Evolutionary conservation across 2,329 filamentous ascomycete species (phyloP).

Genomic region (Colletotrichum limetticola): DNA sequence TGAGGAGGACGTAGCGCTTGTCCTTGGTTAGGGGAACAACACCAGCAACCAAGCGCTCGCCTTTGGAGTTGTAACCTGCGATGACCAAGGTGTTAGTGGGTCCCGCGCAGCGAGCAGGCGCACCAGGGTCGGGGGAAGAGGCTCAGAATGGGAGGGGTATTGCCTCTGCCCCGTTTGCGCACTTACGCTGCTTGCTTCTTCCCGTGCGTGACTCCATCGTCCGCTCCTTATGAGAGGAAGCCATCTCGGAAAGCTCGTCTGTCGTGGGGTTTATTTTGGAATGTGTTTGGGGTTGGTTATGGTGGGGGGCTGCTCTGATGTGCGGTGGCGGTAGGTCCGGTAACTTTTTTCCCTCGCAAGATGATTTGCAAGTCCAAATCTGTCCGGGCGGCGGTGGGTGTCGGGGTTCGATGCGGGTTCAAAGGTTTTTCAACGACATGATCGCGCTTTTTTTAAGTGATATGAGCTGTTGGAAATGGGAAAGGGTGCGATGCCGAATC

Average conservation of each 20-base stretch:
- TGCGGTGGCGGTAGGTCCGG: constrained; percentile 20
- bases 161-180: constrained; percentile 31
- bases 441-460: constrained; percentile 26
- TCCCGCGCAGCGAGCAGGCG: constrained; percentile 35
- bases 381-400: constrained; percentile 5
- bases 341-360: constrained; percentile 26
- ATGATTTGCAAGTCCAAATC: constrained; percentile 21
- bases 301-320: constrained; percentile 23
- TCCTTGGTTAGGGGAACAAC: constrained; percentile 90
- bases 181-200: constrained; percentile 85
- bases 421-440: constrained; percentile 36
- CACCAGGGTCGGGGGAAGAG: constrained; percentile 32
- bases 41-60: constrained; percentile 94
- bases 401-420: constrained; percentile 23
- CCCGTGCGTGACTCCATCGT: constrained; percentile 81
- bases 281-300: constrained; percentile 18
- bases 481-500: constrained; percentile 5
- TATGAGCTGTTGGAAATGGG: constrained; percentile 3
- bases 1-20: constrained; percentile 89
- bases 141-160: constrained; percentile 7
- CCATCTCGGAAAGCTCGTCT: constrained; percentile 28
- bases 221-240: constrained; percentile 50
- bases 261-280: constrained; percentile 15
- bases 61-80: constrained; percentile 89
- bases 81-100: constrained; percentile 50